Conservation (phyloP, 441 rosid species). For the Melastoma candidum region DNA sequence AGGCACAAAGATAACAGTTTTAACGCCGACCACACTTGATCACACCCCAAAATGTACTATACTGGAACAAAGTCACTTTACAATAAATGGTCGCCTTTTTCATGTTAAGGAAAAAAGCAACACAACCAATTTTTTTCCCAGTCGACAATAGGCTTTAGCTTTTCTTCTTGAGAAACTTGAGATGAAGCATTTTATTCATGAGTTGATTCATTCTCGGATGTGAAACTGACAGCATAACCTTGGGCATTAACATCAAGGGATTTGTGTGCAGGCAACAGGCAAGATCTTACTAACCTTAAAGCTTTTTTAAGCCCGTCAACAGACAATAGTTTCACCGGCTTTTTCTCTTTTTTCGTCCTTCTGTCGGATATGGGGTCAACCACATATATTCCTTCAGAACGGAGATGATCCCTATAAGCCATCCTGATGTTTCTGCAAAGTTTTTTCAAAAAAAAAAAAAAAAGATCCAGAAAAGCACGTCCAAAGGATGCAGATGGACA, state of each 20-base stretch:
- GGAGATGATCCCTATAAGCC: constrained; percentile 16
- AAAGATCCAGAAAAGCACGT: neutral
- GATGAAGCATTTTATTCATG: no score
- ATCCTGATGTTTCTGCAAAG: constrained; percentile 50
- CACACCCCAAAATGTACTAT: neutral
- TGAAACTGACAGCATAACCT: constrained; percentile 3
- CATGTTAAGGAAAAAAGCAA: neutral
- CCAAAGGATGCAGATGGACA: constrained; percentile 1
- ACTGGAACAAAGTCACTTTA: neutral
- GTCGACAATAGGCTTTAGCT: no score
- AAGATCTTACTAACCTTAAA: constrained; percentile 30
- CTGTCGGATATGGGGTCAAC: constrained; percentile 55
- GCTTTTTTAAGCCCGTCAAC: constrained; percentile 80
- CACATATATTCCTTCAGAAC: constrained; percentile 52
- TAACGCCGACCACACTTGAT: neutral
- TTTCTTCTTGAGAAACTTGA: no score
- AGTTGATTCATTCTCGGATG: neutral
- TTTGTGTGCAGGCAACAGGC: neutral
- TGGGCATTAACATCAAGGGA: neutral
- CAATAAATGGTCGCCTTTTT: neutral
- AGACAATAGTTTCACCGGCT: constrained; percentile 56
- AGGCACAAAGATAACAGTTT: no score
- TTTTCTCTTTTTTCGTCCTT: constrained; percentile 31
- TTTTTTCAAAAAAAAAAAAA: neutral
- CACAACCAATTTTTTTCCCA: no score